These are phyloP conservation scores for Penicillium antarcticum DNA, from an alignment of 495 filamentous ascomycete genomes.

Conservation along the genomic window DNA sequence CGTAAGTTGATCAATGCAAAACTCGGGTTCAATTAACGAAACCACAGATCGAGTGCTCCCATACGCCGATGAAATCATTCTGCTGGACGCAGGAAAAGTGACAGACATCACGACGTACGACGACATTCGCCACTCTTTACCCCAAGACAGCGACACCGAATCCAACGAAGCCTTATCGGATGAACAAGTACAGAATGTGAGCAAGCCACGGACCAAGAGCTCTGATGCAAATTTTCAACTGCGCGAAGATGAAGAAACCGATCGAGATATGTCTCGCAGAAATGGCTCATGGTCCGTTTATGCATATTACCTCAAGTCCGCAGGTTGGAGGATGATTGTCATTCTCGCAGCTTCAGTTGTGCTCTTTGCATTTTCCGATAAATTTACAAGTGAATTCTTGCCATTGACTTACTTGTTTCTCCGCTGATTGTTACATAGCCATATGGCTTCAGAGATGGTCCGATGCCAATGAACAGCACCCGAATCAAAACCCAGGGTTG, in stretches of 20 bases:
- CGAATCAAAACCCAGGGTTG: conserved; percentile 31
- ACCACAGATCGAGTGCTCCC: conserved; percentile 7
- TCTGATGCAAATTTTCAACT: neutral
- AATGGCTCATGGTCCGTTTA: conserved; percentile 45
- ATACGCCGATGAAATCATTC: conserved; percentile 12
- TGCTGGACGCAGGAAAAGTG: conserved; percentile 5
- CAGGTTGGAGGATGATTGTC: conserved; percentile 21
- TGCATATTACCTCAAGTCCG: conserved; percentile 44
- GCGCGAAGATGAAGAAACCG: neutral
- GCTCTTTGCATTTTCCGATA: neutral
- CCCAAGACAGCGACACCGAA: neutral
- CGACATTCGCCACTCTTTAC: neutral
- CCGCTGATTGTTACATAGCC: conserved; percentile 7
- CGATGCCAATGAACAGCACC: conserved; percentile 20
- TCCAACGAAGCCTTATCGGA: neutral
- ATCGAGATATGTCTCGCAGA: neutral
- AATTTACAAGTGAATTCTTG: neutral
- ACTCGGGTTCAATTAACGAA: neutral
- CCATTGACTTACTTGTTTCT: neutral
- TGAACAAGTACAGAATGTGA: neutral
- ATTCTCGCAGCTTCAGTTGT: conserved; percentile 8
- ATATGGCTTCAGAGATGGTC: conserved; percentile 46
- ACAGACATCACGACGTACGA: neutral
- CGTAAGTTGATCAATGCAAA: neutral
- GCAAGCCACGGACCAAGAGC: neutral